Conservation (phyloP, 805 yeast species). For the Metschnikowia gelsemii region DNA sequence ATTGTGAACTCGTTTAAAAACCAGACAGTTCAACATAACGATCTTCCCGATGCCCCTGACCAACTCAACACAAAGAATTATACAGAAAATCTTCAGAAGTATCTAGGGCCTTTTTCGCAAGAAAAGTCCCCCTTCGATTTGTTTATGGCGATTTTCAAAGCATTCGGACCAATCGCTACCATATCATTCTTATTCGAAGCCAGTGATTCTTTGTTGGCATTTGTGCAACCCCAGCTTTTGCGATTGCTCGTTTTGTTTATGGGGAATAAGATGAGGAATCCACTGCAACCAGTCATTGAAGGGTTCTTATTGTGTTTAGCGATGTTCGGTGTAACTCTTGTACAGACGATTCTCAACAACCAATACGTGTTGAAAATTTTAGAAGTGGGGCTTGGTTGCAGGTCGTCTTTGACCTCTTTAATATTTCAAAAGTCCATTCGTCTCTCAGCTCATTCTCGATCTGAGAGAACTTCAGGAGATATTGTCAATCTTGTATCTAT, state of each 20-base stretch:
- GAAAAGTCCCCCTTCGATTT: conserved; percentile 14
- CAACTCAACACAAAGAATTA: conserved; percentile 25
- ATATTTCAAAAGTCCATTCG: conserved; percentile 24
- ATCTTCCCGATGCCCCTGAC: conserved; percentile 31
- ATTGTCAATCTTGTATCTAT: conserved; percentile 26
- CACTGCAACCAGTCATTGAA: conserved; percentile 16
- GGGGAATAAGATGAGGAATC: conserved; percentile 32
- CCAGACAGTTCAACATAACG: conserved; percentile 31
- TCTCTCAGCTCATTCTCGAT: conserved; percentile 21
- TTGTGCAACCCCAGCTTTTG: conserved; percentile 83
- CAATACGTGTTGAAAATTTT: conserved; percentile 58
- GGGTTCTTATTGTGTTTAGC: conserved; percentile 20
- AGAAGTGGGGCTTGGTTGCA: conserved; percentile 52
- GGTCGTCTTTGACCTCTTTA: conserved; percentile 25
- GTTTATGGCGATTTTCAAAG: conserved; percentile 21
- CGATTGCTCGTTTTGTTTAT: conserved; percentile 63
- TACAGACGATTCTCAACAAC: conserved; percentile 63
- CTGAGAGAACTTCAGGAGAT: conserved; percentile 24
- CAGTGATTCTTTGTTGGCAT: conserved; percentile 31
- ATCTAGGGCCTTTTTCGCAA: conserved; percentile 18
- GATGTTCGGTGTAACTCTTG: conserved; percentile 61
- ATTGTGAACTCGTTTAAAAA: conserved; percentile 39
- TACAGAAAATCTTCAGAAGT: conserved; percentile 18
- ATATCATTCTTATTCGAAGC: conserved; percentile 27
- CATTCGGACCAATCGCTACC: conserved; percentile 28